Evolutionary conservation across 2,329 filamentous ascomycete genomes (phyloP), one percentile per base, ranked within the genome.

Genomic region (Clonostachys rosea): DNA sequence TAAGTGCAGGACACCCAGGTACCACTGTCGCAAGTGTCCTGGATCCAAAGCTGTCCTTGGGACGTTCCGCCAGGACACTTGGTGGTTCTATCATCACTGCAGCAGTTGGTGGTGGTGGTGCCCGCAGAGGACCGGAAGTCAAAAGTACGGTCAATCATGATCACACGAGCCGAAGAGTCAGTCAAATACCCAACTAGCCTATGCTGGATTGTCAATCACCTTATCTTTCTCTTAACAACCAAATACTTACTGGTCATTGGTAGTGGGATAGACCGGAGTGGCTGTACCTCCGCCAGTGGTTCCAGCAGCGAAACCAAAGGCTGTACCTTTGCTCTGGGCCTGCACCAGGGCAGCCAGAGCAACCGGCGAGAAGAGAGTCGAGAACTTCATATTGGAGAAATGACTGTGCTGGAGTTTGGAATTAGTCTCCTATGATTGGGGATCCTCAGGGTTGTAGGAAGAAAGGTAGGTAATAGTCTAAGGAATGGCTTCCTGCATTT

Each of bases 81-180:
- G 14, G 35, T n/a, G 12, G 16, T 17, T 39, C 36, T n/a, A 18
- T 39, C 36, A 39, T 18, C 14, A 17, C 78, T 74, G 56, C 82
- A 85, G 20, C 81, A 80, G 14, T 68, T 73, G 40, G 62, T 71
- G 33, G 68, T 76, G 6, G 67, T 68, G 5, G 69, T 74, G 37
- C 80, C 80, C 60, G 83, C 79, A 11, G 70, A 71, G 37, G 69
- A 71, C 34, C 67, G 74, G 68, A 81, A 83, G 66, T 80, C 74
- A 57, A 75, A 75, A 42, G 70, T 71, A 57, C 79, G 76, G 59
- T 73, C 71, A 30, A 85, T 67, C 47, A 84, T 69, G 54, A 86
- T 84, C 49, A 77, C 74, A 18, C 79, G 74, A 11, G 81, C 56
- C 17, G 67, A 59, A 46, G 62, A 64, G 60, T 83, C 79, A 6